These are phyloP conservation scores for Nemania bipapillata DNA, from an alignment of 2,329 filamentous ascomycete genomes.

Conservation along the genomic window DNA sequence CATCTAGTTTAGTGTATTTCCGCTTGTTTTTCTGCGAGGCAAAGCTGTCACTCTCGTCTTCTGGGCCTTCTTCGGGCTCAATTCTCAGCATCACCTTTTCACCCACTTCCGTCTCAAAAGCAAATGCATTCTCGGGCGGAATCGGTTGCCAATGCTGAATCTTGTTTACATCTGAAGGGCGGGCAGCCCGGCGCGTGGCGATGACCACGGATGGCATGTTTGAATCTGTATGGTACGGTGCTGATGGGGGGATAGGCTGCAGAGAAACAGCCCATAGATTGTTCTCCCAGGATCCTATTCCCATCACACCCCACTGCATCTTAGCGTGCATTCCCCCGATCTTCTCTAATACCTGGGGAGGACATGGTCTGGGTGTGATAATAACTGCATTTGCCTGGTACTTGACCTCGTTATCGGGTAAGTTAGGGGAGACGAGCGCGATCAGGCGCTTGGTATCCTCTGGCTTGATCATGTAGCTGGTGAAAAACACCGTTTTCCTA, in stretches of 20 bases:
- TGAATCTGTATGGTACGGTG: conserved; percentile 81
- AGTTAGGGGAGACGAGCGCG: conserved; percentile 73
- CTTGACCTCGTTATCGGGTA: conserved; percentile 76
- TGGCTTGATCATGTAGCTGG: conserved; percentile 83
- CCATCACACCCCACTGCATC: conserved; percentile 84
- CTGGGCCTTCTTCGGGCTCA: conserved; percentile 73
- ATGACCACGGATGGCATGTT: conserved; percentile 82
- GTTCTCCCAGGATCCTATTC: conserved; percentile 78
- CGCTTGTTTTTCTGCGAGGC: conserved; percentile 71
- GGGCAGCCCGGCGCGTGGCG: conserved; percentile 77
- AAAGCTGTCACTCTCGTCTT: conserved; percentile 72
- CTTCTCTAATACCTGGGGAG: conserved; percentile 77
- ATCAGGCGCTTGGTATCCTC: conserved; percentile 78
- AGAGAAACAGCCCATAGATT: conserved; percentile 88
- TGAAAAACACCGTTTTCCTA: conserved; percentile 89
- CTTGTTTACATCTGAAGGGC: conserved; percentile 80
- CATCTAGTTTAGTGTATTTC: conserved; percentile 59
- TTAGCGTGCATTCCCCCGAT: conserved; percentile 87
- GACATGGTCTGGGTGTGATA: conserved; percentile 82
- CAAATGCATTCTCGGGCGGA: conserved; percentile 73
- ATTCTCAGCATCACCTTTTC: conserved; percentile 87
- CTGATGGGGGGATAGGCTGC: conserved; percentile 73
- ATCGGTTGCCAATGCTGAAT: conserved; percentile 88
- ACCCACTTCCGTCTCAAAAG: conserved; percentile 84
- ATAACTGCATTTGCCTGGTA: conserved; percentile 89